Base-by-base conservation (phyloP, 371 early-diverging fungal genomes). In the Blastocladiella emersonii region DNA sequence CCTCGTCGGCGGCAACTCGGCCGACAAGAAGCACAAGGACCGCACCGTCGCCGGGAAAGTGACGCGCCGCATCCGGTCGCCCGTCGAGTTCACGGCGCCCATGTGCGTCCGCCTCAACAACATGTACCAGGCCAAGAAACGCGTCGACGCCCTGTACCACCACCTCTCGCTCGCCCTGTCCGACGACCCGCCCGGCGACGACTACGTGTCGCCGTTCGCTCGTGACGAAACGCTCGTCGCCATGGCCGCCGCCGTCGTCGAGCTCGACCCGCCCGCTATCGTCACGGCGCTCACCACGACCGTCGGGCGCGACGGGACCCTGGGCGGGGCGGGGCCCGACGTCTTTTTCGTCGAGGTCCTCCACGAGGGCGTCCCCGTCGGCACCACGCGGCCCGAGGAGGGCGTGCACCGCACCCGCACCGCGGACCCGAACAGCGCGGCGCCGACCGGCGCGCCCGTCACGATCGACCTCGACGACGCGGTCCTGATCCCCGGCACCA, bases 71-170 rank as follows among this genome's bases (percentile, higher is more conserved):
- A 30, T 51, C 1, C 53, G 53, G 25, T 13, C 25, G 13, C 59
- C 59, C n/a, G 37, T 37, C 21, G 21, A 10, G 12, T 59, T 59
- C 25, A 25, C 10, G 12, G 43, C 34, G 21, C 41, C 37, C 4
- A 19, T 43, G 59, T 41, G 37, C 44, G 59, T 59, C 10, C 37
- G 37, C 17, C 32, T 59, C 27, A 59, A 59, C 44, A 59, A 59
- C 35, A 19, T 59, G 3, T 25, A 35, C 2, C 7, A 34, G 25
- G 25, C 59, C 59, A 59, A 59, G 43, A 23, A 21, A 15, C 35
- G 43, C 25, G 23, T 59, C 25, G 59, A 59, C 37, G 59, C 13
- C 59, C 4, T 59, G n/a, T 59, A 59, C 32, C 12, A 10, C 15
- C 59, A 43, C 37, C 2, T 59, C 15, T 12, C 21, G 12, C 13